Percentiles rank a stretch among this genome's conserved stretches.
Evolutionary conservation across 2,329 filamentous ascomycete species (phyloP).

Genomic region (Pseudogymnoascus sp.): DNA sequence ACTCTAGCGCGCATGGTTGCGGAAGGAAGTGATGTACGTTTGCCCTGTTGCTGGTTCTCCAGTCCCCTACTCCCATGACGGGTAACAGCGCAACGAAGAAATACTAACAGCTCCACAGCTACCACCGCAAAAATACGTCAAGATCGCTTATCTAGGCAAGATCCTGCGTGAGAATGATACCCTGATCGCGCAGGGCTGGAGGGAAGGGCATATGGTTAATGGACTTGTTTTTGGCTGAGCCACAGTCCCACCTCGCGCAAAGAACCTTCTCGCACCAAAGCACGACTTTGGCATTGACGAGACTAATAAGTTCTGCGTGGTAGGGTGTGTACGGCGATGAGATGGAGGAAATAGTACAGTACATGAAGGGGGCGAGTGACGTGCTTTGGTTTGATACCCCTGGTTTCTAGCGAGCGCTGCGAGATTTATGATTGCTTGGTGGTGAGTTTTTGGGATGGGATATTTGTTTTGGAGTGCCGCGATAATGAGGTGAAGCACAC

Average conservation of each 20-base stretch:
- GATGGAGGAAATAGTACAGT: background rate
- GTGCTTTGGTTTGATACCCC: slow-evolving; percentile 8
- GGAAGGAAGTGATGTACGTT: slow-evolving; percentile 56
- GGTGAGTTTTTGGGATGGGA: background rate
- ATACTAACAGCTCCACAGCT: slow-evolving; percentile 36
- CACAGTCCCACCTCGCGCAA: background rate
- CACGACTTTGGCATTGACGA: background rate
- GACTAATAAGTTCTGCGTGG: background rate
- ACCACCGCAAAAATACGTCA: slow-evolving; percentile 51
- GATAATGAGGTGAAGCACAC: background rate
- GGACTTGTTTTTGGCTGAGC: slow-evolving; percentile 51
- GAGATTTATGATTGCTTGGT: background rate
- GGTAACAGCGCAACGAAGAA: background rate
- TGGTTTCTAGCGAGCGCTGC: slow-evolving; percentile 5
- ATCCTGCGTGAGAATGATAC: slow-evolving; percentile 64
- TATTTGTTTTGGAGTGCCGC: background rate
- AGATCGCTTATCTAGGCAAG: slow-evolving; percentile 74
- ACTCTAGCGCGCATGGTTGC: slow-evolving; percentile 56
- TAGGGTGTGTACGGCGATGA: background rate
- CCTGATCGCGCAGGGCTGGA: slow-evolving; percentile 67
- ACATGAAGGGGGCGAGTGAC: background rate
- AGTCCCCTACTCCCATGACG: background rate
- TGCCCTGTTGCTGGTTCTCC: background rate
- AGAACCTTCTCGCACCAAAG: background rate
- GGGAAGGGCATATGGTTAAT: slow-evolving; percentile 67